A percentile compares a stretch with the other conserved stretches of the same genome.
Evolutionary conservation across 75 land plant species (phyloP).

Genomic region (Azolla pinnata): DNA sequence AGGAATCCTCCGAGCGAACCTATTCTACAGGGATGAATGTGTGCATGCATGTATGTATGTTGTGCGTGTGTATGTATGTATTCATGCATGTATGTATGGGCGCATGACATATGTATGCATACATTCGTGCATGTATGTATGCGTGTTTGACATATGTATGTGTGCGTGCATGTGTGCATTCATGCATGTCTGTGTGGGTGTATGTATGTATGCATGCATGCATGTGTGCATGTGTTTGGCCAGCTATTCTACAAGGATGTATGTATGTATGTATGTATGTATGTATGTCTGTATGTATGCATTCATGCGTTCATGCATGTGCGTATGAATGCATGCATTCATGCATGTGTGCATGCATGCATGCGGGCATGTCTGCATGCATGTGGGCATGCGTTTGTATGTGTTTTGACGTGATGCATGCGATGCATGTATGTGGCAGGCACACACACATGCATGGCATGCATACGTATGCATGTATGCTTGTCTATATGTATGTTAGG

Average conservation of each 20-base stretch:
- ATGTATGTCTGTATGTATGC: background rate
- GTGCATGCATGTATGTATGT: background rate
- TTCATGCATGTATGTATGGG: background rate
- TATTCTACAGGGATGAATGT: background rate
- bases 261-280: background rate
- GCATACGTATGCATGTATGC: too few relatives aligned
- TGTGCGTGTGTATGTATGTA: slow-evolving; percentile 1
- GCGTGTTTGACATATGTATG: background rate
- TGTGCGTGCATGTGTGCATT: too few relatives aligned
- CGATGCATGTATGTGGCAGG: too few relatives aligned
- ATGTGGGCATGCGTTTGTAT: background rate
- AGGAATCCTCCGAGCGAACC: background rate
- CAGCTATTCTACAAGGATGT: background rate
- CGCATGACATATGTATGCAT: background rate
- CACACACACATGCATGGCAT: too few relatives aligned
- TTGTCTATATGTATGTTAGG: too few relatives aligned
- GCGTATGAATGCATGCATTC: background rate
- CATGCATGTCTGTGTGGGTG: background rate
- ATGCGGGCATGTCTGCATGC: background rate
- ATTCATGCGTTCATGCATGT: background rate
- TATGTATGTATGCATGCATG: background rate
- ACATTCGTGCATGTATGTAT: background rate
- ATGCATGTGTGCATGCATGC: background rate
- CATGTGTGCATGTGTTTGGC: too few relatives aligned
- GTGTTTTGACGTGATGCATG: too few relatives aligned